phyloP scores from a whole-genome alignment of 176 grass and related monocot species.

The Calamus simplicifolius region DNA sequence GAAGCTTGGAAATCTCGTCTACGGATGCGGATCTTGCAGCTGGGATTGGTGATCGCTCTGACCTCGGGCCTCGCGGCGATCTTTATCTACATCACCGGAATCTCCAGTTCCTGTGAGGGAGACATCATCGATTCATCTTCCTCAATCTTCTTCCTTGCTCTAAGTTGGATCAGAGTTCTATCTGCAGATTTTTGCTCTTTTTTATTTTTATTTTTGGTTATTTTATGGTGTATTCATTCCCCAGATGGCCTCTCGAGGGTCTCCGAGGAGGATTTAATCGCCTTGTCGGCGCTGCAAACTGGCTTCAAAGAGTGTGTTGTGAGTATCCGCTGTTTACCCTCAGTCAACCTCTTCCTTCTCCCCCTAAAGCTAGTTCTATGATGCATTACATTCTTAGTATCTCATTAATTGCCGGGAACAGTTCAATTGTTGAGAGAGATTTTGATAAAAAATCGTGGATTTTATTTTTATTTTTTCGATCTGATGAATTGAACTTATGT shows the following conservation, averaged over 20 bases:
- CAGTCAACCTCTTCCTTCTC: background rate
- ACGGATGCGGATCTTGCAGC: conserved; percentile 50
- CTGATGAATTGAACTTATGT: background rate
- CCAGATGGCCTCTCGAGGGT: conserved; percentile 49
- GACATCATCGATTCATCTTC: too few species aligned
- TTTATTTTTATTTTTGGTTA: background rate
- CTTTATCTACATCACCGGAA: conserved; percentile 67
- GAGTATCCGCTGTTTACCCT: conserved; percentile 18
- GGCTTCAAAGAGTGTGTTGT: conserved; percentile 89
- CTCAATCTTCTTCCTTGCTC: too few species aligned
- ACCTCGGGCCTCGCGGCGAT: conserved; percentile 52
- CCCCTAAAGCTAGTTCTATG: too few species aligned
- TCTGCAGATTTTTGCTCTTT: background rate
- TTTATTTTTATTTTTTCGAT: background rate
- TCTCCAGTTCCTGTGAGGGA: conserved; percentile 52
- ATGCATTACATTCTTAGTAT: too few species aligned
- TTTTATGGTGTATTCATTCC: background rate
- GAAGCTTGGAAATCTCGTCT: too few species aligned
- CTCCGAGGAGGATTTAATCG: conserved; percentile 42
- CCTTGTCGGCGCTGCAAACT: conserved; percentile 47
- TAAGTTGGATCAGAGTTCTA: background rate
- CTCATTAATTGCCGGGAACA: too few species aligned
- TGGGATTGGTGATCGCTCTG: conserved; percentile 46
- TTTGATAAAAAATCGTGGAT: background rate
- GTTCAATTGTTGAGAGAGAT: background rate